phyloP scores from a whole-genome alignment of 202 grass and related monocot species.

The Tripidium arundinaceum region DNA sequence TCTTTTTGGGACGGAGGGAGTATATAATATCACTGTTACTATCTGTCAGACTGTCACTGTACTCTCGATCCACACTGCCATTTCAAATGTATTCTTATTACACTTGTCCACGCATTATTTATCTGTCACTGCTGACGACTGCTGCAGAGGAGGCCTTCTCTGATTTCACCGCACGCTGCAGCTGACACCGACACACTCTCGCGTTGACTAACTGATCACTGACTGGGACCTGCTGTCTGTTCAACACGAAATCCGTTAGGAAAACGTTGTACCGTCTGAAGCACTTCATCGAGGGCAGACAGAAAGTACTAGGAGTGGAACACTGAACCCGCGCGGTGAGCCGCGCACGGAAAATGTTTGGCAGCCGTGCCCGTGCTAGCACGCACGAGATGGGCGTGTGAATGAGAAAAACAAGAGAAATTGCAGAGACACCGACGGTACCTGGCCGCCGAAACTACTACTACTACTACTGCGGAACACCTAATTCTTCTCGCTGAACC shows the following conservation, averaged over 20 bases:
- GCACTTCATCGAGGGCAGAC: not conserved
- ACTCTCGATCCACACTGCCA: too few relatives aligned
- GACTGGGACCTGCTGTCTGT: not conserved
- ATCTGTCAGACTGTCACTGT: too few relatives aligned
- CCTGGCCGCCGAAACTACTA: not conserved
- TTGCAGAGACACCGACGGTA: too few relatives aligned
- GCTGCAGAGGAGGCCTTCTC: too few relatives aligned
- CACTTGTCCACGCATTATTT: too few relatives aligned
- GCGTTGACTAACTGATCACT: not conserved
- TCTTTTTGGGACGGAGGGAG: too few relatives aligned
- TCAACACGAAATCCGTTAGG: not conserved
- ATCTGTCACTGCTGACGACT: not conserved
- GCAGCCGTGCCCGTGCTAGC: too few relatives aligned
- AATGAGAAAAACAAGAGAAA: too few relatives aligned
- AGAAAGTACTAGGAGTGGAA: not conserved
- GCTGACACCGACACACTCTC: not conserved
- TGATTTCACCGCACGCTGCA: too few relatives aligned
- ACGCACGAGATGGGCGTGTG: too few relatives aligned
- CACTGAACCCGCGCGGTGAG: not conserved
- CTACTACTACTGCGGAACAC: not conserved
- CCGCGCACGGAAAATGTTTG: not conserved
- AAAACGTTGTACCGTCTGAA: not conserved
- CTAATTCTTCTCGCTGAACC: constrained; percentile 7
- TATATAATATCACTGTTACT: too few relatives aligned
- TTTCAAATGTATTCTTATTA: too few relatives aligned